phyloP scores from a whole-genome alignment of 2,329 filamentous ascomycete genomes.

The Sporothrix luriei region DNA sequence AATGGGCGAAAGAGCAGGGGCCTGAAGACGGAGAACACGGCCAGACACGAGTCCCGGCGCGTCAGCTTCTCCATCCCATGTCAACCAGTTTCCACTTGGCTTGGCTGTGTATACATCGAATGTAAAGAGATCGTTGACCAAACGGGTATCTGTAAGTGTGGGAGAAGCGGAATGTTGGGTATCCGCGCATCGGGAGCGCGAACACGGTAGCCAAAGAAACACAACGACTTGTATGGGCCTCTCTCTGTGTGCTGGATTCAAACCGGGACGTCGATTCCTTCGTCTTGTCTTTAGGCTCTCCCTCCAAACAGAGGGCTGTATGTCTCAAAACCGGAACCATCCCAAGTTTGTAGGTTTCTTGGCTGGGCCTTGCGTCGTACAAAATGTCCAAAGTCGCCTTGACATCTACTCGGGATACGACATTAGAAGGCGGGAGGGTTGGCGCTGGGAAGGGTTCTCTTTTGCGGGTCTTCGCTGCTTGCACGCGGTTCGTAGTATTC shows the following conservation, averaged over 20 bases:
- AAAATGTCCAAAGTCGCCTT: slow-evolving; percentile 2
- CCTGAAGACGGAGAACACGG: neutral
- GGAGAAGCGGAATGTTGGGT: slow-evolving; percentile 5
- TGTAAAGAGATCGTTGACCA: neutral
- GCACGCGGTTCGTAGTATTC: neutral
- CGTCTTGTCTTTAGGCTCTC: slow-evolving; percentile 17
- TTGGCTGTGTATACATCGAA: too few species aligned
- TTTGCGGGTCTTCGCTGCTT: neutral
- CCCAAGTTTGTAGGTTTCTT: neutral
- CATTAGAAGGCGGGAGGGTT: neutral
- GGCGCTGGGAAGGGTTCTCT: neutral
- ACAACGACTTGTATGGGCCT: too few species aligned
- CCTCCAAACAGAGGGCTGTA: neutral
- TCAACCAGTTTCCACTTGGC: neutral
- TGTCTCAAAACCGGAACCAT: neutral
- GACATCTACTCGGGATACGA: slow-evolving; percentile 22
- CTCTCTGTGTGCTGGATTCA: neutral
- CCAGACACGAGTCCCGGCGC: neutral
- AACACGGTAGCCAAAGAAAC: slow-evolving; percentile 1
- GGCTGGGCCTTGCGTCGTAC: slow-evolving; percentile 1
- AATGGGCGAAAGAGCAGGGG: neutral
- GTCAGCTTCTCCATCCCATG: slow-evolving; percentile 9
- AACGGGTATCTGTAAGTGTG: neutral
- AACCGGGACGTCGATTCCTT: slow-evolving; percentile 8
- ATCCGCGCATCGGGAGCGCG: neutral